Percentiles rank a stretch among this genome's conserved stretches.
phyloP scores from a whole-genome alignment of 495 filamentous ascomycete species.

The Aspergillus bridgeri region DNA sequence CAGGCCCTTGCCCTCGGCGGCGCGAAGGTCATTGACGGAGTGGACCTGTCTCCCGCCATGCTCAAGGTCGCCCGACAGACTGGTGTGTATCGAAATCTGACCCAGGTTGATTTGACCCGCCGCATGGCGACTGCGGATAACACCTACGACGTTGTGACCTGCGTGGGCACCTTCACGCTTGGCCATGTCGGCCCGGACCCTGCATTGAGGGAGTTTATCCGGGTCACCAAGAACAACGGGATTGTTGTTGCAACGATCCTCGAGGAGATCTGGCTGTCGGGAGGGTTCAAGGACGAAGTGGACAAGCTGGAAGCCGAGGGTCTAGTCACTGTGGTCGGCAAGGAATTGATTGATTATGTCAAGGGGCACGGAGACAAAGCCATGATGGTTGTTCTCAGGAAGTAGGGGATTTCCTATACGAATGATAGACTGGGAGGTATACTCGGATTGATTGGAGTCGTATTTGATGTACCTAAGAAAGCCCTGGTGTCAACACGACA shows the following conservation, averaged over 20 bases:
- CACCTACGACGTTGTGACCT: conserved; percentile 43
- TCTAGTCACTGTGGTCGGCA: conserved; percentile 27
- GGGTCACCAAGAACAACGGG: conserved; percentile 34
- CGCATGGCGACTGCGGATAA: conserved; percentile 27
- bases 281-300: conserved; percentile 39
- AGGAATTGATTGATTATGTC: conserved; percentile 37
- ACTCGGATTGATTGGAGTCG: too few relatives aligned
- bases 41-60: conserved; percentile 43
- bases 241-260: conserved; percentile 44
- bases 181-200: conserved; percentile 46
- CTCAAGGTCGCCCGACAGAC: conserved; percentile 38
- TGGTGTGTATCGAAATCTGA: conserved; percentile 39
- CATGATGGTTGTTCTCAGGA: conserved; percentile 32
- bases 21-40: conserved; percentile 35
- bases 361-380: conserved; percentile 39
- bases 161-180: conserved; percentile 45
- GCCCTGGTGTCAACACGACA: too few relatives aligned
- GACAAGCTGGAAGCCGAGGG: conserved; percentile 30
- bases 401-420: conserved; percentile 7
- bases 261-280: conserved; percentile 35
- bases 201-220: conserved; percentile 38
- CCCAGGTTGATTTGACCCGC: conserved; percentile 34
- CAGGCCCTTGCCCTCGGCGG: conserved; percentile 32
- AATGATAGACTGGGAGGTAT: too few relatives aligned
- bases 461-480: too few relatives aligned